Conservation (phyloP, 371 early-diverging fungal species). For the Zychaea mexicana region DNA sequence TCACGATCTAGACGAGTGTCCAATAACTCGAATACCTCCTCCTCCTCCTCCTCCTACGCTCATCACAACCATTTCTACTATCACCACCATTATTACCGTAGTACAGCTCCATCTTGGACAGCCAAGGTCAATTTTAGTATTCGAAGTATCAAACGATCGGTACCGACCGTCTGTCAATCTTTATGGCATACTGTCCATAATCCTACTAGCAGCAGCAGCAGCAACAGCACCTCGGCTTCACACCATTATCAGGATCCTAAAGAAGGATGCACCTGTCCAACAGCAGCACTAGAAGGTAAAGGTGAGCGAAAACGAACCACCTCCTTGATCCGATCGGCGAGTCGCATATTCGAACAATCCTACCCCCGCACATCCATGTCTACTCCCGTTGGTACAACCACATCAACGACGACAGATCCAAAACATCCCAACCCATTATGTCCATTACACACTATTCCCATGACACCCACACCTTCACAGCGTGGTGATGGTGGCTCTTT, state of each 20-base stretch:
- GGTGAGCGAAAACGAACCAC: not conserved
- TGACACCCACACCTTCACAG: not conserved
- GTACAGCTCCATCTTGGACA: conserved; percentile 35
- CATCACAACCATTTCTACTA: not conserved
- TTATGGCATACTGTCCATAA: conserved; percentile 22
- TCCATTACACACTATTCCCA: not conserved
- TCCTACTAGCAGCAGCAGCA: not conserved
- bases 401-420: not conserved
- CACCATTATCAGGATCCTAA: not conserved
- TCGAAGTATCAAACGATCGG: conserved; percentile 32
- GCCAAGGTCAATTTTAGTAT: conserved; percentile 32
- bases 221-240: not conserved
- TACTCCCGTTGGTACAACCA: not conserved
- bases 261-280: not conserved
- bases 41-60: too few relatives aligned
- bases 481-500: too few relatives aligned
- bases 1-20: conserved; percentile 24
- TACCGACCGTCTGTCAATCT: conserved; percentile 33
- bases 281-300: not conserved
- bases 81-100: conserved; percentile 20
- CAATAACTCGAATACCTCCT: not conserved
- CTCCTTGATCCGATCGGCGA: conserved; percentile 8
- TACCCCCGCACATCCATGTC: conserved; percentile 10
- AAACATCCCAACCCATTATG: conserved; percentile 23
- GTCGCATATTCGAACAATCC: conserved; percentile 5